Percentiles rank a stretch among this genome's conserved stretches.
These are phyloP conservation scores for Carallia brachiata DNA, from an alignment of 345 rosid species.

Conservation along the genomic window DNA sequence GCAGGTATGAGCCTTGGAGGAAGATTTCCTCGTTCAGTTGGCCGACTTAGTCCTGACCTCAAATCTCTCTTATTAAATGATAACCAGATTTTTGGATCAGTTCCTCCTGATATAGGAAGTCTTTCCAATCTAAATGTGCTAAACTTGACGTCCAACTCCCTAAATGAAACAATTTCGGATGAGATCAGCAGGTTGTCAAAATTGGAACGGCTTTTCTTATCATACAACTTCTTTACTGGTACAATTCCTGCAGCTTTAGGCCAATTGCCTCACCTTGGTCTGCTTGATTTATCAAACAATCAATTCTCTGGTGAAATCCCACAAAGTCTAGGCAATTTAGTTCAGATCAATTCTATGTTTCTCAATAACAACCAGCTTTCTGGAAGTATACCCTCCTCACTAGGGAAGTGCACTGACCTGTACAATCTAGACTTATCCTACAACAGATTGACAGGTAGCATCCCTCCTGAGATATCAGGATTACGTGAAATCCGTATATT, in stretches of 20 bases:
- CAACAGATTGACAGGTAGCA: conserved; percentile 45
- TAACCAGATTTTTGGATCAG: conserved; percentile 42
- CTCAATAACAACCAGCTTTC: conserved; percentile 55
- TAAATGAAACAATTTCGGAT: conserved; percentile 36
- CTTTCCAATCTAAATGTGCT: conserved; percentile 32
- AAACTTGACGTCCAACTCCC: conserved; percentile 41
- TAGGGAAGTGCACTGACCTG: conserved; percentile 37
- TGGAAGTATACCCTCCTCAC: conserved; percentile 41
- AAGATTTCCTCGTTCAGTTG: conserved; percentile 38
- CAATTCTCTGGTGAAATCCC: conserved; percentile 47
- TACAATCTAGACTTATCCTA: conserved; percentile 44
- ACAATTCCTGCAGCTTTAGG: conserved; percentile 44
- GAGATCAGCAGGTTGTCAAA: conserved; percentile 27
- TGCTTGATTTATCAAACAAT: conserved; percentile 51
- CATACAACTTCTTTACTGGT: conserved; percentile 36
- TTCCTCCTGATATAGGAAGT: conserved; percentile 38
- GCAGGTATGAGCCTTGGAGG: conserved; percentile 59
- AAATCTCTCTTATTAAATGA: conserved; percentile 29
- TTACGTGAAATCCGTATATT: conserved; percentile 36
- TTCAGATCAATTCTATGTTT: conserved; percentile 22
- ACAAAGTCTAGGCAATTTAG: conserved; percentile 33
- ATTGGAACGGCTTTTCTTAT: conserved; percentile 43
- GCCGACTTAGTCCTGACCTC: conserved; percentile 24
- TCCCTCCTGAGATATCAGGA: conserved; percentile 39
- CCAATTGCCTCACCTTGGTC: conserved; percentile 26